Conservation (phyloP, 352 stramenopile genomes). For the Salisapilia sapeloensis region DNA sequence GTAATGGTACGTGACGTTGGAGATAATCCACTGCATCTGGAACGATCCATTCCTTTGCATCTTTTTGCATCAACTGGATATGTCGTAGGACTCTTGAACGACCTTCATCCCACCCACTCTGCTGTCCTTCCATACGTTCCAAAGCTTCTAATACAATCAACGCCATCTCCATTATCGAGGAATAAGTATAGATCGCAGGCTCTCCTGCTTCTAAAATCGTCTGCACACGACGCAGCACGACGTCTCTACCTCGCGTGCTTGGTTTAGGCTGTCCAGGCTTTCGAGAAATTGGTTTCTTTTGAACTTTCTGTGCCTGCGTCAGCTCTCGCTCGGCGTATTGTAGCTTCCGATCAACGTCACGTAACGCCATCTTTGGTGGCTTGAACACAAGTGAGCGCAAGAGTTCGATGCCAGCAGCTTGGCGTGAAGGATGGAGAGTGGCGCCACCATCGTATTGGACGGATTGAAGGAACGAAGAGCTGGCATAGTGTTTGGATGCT, state of each 20-base stretch:
- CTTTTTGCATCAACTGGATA: slow-evolving; percentile 24
- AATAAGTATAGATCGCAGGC: slow-evolving; percentile 26
- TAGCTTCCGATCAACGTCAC: slow-evolving; percentile 48
- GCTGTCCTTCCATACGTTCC: slow-evolving; percentile 40
- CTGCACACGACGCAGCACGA: slow-evolving; percentile 45
- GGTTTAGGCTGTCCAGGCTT: slow-evolving; percentile 24
- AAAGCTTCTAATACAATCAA: slow-evolving; percentile 59
- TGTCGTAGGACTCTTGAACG: slow-evolving; percentile 25
- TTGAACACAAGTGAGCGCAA: slow-evolving; percentile 51
- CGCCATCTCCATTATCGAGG: slow-evolving; percentile 44
- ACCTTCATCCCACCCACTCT: slow-evolving; percentile 32
- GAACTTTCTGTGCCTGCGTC: slow-evolving; percentile 25
- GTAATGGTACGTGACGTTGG: slow-evolving; percentile 17
- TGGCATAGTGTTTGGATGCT: slow-evolving; percentile 7
- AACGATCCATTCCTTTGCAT: slow-evolving; percentile 44
- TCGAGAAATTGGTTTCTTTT: slow-evolving; percentile 16
- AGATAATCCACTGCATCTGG: slow-evolving; percentile 42
- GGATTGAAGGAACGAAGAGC: slow-evolving; percentile 40
- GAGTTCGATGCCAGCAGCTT: slow-evolving; percentile 17
- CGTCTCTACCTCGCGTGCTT: slow-evolving; percentile 36
- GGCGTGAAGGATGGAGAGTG: slow-evolving; percentile 35
- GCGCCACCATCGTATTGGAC: slow-evolving; percentile 53
- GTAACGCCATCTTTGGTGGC: slow-evolving; percentile 44
- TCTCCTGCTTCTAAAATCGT: slow-evolving; percentile 55
- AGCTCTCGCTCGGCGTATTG: slow-evolving; percentile 38